Evolutionary conservation across 371 early-diverging fungal species (phyloP), one percentile per base, ranked within the genome.

Genomic region (Rhizopus sp.): DNA sequence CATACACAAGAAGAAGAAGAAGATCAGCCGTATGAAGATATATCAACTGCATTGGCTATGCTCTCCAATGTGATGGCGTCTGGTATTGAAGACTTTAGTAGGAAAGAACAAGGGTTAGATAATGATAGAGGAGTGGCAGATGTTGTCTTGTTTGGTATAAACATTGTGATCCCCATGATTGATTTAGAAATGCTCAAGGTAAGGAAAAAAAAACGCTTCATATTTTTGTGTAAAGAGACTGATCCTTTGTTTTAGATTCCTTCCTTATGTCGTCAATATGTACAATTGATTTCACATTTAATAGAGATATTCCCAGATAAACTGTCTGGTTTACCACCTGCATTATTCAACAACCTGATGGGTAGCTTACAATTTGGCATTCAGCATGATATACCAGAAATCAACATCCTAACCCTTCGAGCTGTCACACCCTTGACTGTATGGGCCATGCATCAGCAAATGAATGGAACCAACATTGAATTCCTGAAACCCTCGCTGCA

Each of bases 161-260:
- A 87, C 64, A 72, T 80, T 31, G 69, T 90, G 6, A 79, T 90
- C 15, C 90, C 90, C 0, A 79, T 89, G 74, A 84, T 90, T 57
- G 85, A 85, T 49, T 60, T 83, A 53, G 77, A 87, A 35, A 89
- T 92, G 88, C 74, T 92, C 4, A 77, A 87, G 81, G 87, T 86
- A 75, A 53, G 53, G 5, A 29, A 33, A 33, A 47, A 34, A 31
- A 2, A 13, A 34, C 3, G 3, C 12, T 17, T 7, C 30, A 46
- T 35, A 2, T n/a, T 3, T 12, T n/a, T 6, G 6, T 2, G 41
- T n/a, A 41, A 15, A 4, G 3, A 35, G 15, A 29, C 13, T 13
- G 17, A n/a, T 13, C 12, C 9, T 35, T 35, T 35, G 4, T 16
- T 9, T 40, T 68, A 88, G 88, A 84, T 85, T 52, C 90, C 93